A percentile compares a stretch with the other conserved stretches of the same genome.
These are phyloP conservation scores for Paecilomyces sp. DNA, from an alignment of 2,329 filamentous ascomycete genomes.

Conservation along the genomic window DNA sequence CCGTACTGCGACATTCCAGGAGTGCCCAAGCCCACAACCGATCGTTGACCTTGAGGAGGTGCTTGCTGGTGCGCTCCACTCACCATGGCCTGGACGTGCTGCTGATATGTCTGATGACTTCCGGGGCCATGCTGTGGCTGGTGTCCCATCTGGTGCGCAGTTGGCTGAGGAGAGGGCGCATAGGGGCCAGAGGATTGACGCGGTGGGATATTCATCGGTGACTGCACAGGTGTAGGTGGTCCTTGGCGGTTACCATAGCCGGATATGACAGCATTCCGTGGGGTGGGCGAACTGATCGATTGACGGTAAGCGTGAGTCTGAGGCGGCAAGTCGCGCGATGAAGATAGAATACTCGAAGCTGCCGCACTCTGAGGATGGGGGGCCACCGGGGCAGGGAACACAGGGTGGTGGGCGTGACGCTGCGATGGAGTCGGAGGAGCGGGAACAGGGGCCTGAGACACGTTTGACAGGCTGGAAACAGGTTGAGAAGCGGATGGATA, in stretches of 20 bases:
- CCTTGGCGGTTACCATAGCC: slow-evolving; percentile 25
- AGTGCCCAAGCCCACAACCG: slow-evolving; percentile 22
- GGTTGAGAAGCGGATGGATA: slow-evolving; percentile 20
- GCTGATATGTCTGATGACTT: slow-evolving; percentile 26
- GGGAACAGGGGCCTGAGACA: slow-evolving; percentile 27
- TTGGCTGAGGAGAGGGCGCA: slow-evolving; percentile 16
- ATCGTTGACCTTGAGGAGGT: slow-evolving; percentile 17
- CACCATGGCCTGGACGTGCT: slow-evolving; percentile 32
- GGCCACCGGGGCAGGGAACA: slow-evolving; percentile 18
- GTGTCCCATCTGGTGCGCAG: slow-evolving; percentile 13
- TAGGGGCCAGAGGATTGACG: slow-evolving; percentile 22
- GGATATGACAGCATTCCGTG: slow-evolving; percentile 17
- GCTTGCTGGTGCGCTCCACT: slow-evolving; percentile 27
- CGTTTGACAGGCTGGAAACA: slow-evolving; percentile 14
- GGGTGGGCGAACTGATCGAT: slow-evolving; percentile 20
- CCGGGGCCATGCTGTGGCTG: slow-evolving; percentile 10
- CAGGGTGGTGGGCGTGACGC: slow-evolving; percentile 19
- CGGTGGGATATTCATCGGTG: slow-evolving; percentile 19
- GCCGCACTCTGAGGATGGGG: slow-evolving; percentile 15
- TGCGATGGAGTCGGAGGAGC: slow-evolving; percentile 24
- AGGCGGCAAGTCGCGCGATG: slow-evolving; percentile 23
- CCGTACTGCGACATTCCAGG: slow-evolving; percentile 19
- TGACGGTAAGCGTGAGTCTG: slow-evolving; percentile 16
- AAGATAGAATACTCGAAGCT: slow-evolving; percentile 10
- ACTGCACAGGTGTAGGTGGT: slow-evolving; percentile 22